Base-by-base conservation (phyloP, 1,139 yeast species). In the Torulaspora globosa region DNA sequence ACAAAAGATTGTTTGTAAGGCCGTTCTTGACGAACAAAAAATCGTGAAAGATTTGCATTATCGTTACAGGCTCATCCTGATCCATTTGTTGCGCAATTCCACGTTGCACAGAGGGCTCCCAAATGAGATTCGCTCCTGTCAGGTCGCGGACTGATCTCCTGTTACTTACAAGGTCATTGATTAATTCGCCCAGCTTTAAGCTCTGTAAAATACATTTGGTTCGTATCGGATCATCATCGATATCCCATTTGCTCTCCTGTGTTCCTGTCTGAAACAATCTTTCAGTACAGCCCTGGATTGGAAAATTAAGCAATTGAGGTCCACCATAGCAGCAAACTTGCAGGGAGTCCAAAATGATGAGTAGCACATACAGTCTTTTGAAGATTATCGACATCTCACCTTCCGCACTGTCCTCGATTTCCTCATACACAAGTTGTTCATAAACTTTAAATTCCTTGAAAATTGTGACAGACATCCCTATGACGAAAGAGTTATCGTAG, bases 281-380 rank as follows among this genome's bases (percentile, higher is more conserved):
- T n/a, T 56, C 55, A 18, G 56, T 49, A 3, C 51, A 39, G 4
- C 51, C 55, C 16, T 51, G 50, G 14, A 62, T 51, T n/a, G 63
- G 57, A 39, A 66, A 56, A 31, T 65, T 59, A 31, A 71, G 55
- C 39, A 66, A 52, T 47, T 74, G 72, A 36, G 81, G 84, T 1
- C 72, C 69, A 1, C 88, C 89, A 66, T 74, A 80, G 37, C 78
- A 72, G 30, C 83, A 64, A 19, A 82, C 66, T 53, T 78, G 79
- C 29, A 80, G 59, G 21, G 76, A 70, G 59, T 82, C 88, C 42
- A 84, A 70, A 0, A 79, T 61, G 14, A 71, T 67, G 29, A 80
- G 56, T 30, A 74, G 69, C 39, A 74, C 70, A 57, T 76, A 77
- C 19, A 81, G 65, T 52, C 79, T 73, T 10, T 80, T 76, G 46